Conservation (phyloP, 2,329 filamentous ascomycete species). For the Fusarium sp. region DNA sequence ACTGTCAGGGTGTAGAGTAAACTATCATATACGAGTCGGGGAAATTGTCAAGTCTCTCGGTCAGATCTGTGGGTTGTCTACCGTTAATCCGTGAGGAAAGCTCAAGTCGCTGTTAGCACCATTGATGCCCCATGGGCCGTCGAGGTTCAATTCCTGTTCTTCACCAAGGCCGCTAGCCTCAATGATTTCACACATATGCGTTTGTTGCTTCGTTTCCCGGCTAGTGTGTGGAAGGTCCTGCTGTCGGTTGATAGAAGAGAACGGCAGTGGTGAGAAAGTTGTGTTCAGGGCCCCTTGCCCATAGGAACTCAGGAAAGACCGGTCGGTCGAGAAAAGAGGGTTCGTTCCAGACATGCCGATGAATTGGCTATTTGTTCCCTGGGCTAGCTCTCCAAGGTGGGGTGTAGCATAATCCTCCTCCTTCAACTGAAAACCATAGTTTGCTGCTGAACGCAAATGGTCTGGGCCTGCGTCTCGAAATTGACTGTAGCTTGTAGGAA, state of each 20-base stretch:
- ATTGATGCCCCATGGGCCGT: conserved; percentile 43
- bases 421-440: conserved; percentile 44
- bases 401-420: conserved; percentile 44
- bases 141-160: conserved; percentile 42
- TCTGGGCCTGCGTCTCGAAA: conserved; percentile 44
- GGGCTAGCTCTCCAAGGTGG: conserved; percentile 32
- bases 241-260: conserved; percentile 47
- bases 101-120: conserved; percentile 35
- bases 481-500: conserved; percentile 32
- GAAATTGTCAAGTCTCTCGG: neutral
- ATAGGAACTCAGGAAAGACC: conserved; percentile 46
- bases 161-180: conserved; percentile 33
- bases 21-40: neutral
- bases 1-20: neutral
- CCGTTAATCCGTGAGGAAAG: conserved; percentile 39
- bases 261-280: conserved; percentile 44
- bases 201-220: conserved; percentile 42
- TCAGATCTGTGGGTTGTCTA: conserved; percentile 45
- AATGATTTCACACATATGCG: conserved; percentile 43
- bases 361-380: conserved; percentile 42
- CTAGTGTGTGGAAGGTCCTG: conserved; percentile 32
- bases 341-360: conserved; percentile 47
- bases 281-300: conserved; percentile 37
- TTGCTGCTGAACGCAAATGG: conserved; percentile 42
- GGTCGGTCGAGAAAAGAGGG: conserved; percentile 50